These are phyloP conservation scores for Yamadazyma sp. DNA, from an alignment of 805 yeast genomes.

Conservation along the genomic window DNA sequence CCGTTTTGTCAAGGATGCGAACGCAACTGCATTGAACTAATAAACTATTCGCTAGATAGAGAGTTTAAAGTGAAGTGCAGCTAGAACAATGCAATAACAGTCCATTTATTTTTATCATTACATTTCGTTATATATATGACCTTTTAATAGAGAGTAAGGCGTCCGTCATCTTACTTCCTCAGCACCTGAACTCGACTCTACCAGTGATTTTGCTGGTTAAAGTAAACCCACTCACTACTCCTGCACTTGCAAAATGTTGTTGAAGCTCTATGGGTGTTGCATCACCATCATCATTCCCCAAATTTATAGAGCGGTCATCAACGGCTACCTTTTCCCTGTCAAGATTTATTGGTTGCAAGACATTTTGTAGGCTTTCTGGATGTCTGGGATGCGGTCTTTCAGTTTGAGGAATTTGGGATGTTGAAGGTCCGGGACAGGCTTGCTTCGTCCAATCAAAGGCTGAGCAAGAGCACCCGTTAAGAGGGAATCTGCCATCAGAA, in stretches of 20 bases:
- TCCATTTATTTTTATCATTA: no score
- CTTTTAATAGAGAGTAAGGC: slow-evolving; percentile 22
- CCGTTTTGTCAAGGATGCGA: slow-evolving; percentile 21
- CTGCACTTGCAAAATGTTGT: slow-evolving; percentile 66
- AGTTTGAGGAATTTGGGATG: no score
- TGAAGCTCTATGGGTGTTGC: slow-evolving; percentile 79
- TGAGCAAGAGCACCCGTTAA: no score
- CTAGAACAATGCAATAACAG: no score
- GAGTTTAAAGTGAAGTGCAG: no score
- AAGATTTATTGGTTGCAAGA: not conserved
- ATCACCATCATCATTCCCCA: slow-evolving; percentile 82
- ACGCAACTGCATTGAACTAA: slow-evolving; percentile 20
- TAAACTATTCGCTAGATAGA: not conserved
- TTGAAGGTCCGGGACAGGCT: no score
- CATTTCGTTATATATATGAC: no score
- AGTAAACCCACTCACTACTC: slow-evolving; percentile 76
- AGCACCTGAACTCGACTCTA: slow-evolving; percentile 22
- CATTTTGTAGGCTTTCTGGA: no score
- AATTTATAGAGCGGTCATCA: slow-evolving; percentile 77
- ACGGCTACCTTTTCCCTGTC: slow-evolving; percentile 49
- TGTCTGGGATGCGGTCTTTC: no score
- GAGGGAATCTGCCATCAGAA: no score
- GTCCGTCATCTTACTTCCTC: slow-evolving; percentile 24
- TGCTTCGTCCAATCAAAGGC: no score
- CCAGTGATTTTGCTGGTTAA: slow-evolving; percentile 72